Conservation (phyloP, 2,329 filamentous ascomycete species). For the Xenoacremonium recifei region DNA sequence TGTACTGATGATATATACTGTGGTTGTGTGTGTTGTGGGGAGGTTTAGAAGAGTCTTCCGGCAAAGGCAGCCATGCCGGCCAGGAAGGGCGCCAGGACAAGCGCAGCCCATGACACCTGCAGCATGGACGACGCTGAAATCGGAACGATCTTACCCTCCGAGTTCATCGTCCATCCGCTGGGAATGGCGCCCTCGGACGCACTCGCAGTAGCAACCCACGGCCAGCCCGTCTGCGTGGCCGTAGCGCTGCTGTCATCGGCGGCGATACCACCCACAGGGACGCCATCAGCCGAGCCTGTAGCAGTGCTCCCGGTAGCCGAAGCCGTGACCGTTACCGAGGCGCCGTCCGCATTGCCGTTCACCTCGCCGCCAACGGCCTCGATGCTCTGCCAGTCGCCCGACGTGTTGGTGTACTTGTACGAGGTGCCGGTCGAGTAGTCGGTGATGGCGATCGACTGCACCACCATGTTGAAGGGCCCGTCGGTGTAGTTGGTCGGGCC, state of each 20-base stretch:
- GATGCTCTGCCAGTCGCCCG: conserved; percentile 81
- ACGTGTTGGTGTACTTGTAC: conserved; percentile 79
- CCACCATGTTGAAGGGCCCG: conserved; percentile 83
- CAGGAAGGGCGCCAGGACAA: conserved; percentile 25
- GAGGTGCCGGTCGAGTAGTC: conserved; percentile 91
- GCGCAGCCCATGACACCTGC: conserved; percentile 19
- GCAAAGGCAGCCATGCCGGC: conserved; percentile 23
- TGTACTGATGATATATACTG: no score
- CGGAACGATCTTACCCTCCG: conserved; percentile 76
- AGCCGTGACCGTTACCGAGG: conserved; percentile 49
- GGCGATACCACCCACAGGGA: conserved; percentile 70
- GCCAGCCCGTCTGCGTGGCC: conserved; percentile 61
- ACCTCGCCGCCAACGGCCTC: conserved; percentile 74
- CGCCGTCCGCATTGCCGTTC: conserved; percentile 63
- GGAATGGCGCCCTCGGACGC: conserved; percentile 62
- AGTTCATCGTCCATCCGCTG: conserved; percentile 76
- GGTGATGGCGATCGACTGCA: conserved; percentile 72
- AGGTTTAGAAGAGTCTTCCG: neutral
- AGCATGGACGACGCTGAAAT: conserved; percentile 46
- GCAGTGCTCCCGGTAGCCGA: conserved; percentile 63
- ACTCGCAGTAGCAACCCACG: conserved; percentile 61
- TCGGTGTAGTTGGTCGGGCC: conserved; percentile 80
- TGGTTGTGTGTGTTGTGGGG: no score
- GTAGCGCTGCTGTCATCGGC: conserved; percentile 52
- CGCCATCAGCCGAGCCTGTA: conserved; percentile 57